Conservation (phyloP, 805 yeast species). For the Grigorovia yakushimaensis region DNA sequence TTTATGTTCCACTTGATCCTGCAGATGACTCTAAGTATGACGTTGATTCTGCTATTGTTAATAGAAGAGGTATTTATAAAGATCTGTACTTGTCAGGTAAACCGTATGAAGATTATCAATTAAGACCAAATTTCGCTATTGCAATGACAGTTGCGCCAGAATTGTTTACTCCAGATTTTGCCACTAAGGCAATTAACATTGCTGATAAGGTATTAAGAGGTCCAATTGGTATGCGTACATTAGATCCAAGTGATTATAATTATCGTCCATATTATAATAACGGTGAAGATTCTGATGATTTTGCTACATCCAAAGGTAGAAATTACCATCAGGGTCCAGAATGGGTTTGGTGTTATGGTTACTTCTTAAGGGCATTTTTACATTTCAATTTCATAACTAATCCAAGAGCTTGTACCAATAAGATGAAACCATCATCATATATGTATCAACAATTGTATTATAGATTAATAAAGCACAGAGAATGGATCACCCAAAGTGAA, state of each 20-base stretch:
- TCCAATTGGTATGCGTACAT: constrained; percentile 82
- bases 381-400: constrained; percentile 38
- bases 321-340: constrained; percentile 99
- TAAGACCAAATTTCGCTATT: constrained; percentile 85
- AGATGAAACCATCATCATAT: constrained; percentile 36
- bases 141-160: constrained; percentile 96
- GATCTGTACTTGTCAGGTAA: constrained; percentile 76
- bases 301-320: constrained; percentile 89
- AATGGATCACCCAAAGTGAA: constrained; percentile 62
- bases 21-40: constrained; percentile 51
- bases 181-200: constrained; percentile 50
- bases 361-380: constrained; percentile 69
- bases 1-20: constrained; percentile 61
- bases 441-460: constrained; percentile 49
- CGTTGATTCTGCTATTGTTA: constrained; percentile 54
- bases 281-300: constrained; percentile 70
- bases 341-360: constrained; percentile 93
- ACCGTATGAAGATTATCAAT: constrained; percentile 86
- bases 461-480: constrained; percentile 53
- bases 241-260: constrained; percentile 87
- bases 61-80: constrained; percentile 90
- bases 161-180: constrained; percentile 54
- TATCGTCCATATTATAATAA: constrained; percentile 85
- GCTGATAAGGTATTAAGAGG: constrained; percentile 77
- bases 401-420: constrained; percentile 27